Percentiles rank a stretch among this genome's conserved stretches.
Evolutionary conservation across 2,329 filamentous ascomycete species (phyloP).

Genomic region (Botrytis squamosa): DNA sequence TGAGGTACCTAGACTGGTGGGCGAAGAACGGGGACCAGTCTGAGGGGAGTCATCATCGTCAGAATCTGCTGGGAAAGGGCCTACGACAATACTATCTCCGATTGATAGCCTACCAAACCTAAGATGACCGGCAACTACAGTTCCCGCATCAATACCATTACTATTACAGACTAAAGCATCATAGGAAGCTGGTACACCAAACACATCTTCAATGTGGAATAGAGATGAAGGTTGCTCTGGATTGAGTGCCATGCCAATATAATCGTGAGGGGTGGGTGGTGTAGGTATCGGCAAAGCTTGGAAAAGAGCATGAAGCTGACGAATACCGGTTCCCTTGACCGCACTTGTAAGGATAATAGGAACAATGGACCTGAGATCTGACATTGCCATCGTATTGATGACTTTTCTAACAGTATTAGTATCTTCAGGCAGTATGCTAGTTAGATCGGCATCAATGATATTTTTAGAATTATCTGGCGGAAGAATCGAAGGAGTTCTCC

Average conservation of each 20-base stretch:
- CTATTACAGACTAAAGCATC: slow-evolving; percentile 46
- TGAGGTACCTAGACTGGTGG: slow-evolving; percentile 47
- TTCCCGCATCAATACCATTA: slow-evolving; percentile 51
- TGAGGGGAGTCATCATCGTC: slow-evolving; percentile 42
- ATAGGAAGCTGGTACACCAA: slow-evolving; percentile 67
- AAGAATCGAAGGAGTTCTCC: slow-evolving; percentile 74
- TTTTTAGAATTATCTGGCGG: slow-evolving; percentile 53
- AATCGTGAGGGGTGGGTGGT: slow-evolving; percentile 52
- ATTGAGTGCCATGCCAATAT: slow-evolving; percentile 52
- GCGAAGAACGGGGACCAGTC: slow-evolving; percentile 46
- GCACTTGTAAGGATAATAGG: slow-evolving; percentile 88
- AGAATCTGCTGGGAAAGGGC: slow-evolving; percentile 67
- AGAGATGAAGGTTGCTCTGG: slow-evolving; percentile 62
- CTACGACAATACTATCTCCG: slow-evolving; percentile 74
- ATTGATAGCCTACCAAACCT: slow-evolving; percentile 75
- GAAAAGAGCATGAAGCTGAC: slow-evolving; percentile 77
- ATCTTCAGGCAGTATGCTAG: slow-evolving; percentile 56
- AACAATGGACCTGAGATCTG: slow-evolving; percentile 50
- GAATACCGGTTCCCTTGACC: slow-evolving; percentile 79
- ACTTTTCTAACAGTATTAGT: slow-evolving; percentile 56
- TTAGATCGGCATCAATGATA: slow-evolving; percentile 49
- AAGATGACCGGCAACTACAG: slow-evolving; percentile 82
- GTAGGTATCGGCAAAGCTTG: slow-evolving; percentile 70
- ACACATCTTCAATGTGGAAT: slow-evolving; percentile 91
- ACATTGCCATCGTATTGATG: slow-evolving; percentile 50